These are phyloP conservation scores for Trypanosoma lewisi DNA, from an alignment of 208 protist genomes.

Conservation along the genomic window DNA sequence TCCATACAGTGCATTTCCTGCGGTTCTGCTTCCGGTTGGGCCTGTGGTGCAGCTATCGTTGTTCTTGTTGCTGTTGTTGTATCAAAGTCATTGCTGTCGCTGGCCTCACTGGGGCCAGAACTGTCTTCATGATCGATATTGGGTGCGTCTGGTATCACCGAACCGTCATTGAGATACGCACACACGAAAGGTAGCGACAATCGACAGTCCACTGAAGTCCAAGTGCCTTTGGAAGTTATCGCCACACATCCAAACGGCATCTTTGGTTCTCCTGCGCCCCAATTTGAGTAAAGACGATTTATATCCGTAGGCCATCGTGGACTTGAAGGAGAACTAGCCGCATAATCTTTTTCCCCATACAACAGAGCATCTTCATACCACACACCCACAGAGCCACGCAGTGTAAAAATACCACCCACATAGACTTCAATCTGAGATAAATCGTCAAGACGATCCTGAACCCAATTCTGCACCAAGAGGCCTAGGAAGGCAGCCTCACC, in stretches of 20 bases:
- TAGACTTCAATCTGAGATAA: conserved; percentile 23
- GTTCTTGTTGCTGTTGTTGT: conserved; percentile 27
- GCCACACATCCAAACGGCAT: conserved; percentile 37
- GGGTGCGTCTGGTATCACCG: conserved; percentile 17
- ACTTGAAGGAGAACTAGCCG: conserved; percentile 36
- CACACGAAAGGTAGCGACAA: conserved; percentile 58
- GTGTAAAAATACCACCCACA: conserved; percentile 50
- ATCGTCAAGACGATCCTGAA: neutral
- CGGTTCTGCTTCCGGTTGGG: neutral
- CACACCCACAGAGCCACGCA: conserved; percentile 40
- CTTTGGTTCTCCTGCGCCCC: conserved; percentile 39
- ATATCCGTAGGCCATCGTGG: conserved; percentile 53
- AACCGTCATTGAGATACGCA: conserved; percentile 70
- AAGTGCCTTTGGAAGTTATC: conserved; percentile 21
- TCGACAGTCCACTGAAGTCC: conserved; percentile 48
- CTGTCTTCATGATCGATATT: neutral
- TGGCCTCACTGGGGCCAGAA: neutral
- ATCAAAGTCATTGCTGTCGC: conserved; percentile 4
- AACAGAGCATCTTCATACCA: conserved; percentile 47
- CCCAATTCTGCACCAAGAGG: conserved; percentile 16
- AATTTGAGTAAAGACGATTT: conserved; percentile 49
- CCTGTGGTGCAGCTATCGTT: neutral
- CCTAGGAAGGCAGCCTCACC: conserved; percentile 44
- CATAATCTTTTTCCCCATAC: conserved; percentile 34
- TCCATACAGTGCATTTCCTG: conserved; percentile 6